phyloP scores from a whole-genome alignment of 2,329 filamentous ascomycete genomes.

The Monosporascus sp. region DNA sequence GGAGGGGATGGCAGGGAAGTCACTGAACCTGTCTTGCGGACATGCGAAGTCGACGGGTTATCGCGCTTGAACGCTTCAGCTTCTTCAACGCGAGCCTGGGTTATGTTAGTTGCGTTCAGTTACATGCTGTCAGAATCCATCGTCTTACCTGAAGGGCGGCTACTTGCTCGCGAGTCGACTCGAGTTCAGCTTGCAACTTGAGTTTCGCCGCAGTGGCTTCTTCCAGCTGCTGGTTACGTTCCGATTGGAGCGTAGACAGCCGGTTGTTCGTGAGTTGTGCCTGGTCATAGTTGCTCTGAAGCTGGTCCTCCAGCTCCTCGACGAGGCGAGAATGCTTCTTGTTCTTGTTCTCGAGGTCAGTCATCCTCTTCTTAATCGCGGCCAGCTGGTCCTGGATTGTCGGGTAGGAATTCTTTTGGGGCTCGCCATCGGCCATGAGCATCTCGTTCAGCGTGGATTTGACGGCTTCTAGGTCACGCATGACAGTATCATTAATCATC shows the following conservation, averaged over 20 bases:
- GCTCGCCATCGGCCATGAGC: conserved; percentile 43
- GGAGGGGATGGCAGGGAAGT: conserved; percentile 86
- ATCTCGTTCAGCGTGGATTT: conserved; percentile 50
- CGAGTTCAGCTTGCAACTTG: conserved; percentile 63
- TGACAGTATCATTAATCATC: conserved; percentile 51
- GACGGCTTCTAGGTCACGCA: conserved; percentile 57
- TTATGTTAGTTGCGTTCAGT: conserved; percentile 18
- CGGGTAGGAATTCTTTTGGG: conserved; percentile 36
- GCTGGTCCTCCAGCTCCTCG: conserved; percentile 93
- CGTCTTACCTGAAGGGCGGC: conserved; percentile 66
- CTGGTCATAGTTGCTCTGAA: conserved; percentile 91
- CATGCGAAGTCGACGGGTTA: conserved; percentile 58
- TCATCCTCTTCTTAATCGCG: conserved; percentile 61
- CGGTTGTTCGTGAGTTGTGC: conserved; percentile 81
- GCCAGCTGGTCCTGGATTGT: conserved; percentile 51
- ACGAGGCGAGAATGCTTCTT: conserved; percentile 89
- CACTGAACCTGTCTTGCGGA: conserved; percentile 80
- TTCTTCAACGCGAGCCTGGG: conserved; percentile 26
- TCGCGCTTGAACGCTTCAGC: conserved; percentile 46
- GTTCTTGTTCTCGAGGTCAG: conserved; percentile 61
- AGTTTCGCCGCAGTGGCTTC: conserved; percentile 64
- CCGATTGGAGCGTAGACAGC: conserved; percentile 72
- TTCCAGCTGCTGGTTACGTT: conserved; percentile 69
- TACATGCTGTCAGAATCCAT: not conserved
- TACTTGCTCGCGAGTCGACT: conserved; percentile 63